Evolutionary conservation across 2,329 filamentous ascomycete genomes (phyloP).

Genomic region (Colletotrichum australisinense): DNA sequence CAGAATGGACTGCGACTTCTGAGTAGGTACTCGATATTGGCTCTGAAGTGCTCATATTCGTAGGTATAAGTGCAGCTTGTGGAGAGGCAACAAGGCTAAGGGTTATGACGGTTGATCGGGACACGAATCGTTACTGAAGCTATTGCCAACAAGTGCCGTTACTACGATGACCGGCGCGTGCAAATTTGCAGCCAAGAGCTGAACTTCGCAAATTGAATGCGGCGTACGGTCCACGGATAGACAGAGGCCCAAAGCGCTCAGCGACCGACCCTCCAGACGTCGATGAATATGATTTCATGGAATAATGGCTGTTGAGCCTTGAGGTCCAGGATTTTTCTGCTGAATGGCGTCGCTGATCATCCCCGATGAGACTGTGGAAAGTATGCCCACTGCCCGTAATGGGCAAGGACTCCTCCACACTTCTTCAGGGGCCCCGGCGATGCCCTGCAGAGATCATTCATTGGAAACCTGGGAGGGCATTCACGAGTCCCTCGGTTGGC

Average conservation of each 20-base stretch:
- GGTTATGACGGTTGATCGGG: background rate
- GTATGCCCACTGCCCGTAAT: slow-evolving; percentile 13
- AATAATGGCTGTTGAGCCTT: slow-evolving; percentile 1
- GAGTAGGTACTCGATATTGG: too few relatives aligned
- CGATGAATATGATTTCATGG: background rate
- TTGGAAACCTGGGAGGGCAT: slow-evolving; percentile 14
- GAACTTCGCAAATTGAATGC: slow-evolving; percentile 9
- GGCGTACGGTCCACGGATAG: background rate
- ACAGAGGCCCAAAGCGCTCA: slow-evolving; percentile 9
- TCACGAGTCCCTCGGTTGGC: slow-evolving; percentile 19
- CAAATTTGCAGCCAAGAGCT: background rate
- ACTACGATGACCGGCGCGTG: background rate
- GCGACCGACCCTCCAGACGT: background rate
- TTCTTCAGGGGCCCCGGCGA: slow-evolving; percentile 23
- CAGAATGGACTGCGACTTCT: background rate
- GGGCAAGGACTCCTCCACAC: slow-evolving; percentile 30
- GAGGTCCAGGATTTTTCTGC: slow-evolving; percentile 9
- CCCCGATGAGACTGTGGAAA: slow-evolving; percentile 21
- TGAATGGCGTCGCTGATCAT: slow-evolving; percentile 29
- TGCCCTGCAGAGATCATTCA: slow-evolving; percentile 32
- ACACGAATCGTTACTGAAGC: background rate
- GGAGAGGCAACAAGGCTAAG: slow-evolving; percentile 2
- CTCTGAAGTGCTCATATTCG: background rate
- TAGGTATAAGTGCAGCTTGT: background rate
- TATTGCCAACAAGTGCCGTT: slow-evolving; percentile 20